A percentile compares a stretch with the other conserved stretches of the same genome.
Evolutionary conservation across 306 rosid species (phyloP).

Genomic region (Benincasa hispida): DNA sequence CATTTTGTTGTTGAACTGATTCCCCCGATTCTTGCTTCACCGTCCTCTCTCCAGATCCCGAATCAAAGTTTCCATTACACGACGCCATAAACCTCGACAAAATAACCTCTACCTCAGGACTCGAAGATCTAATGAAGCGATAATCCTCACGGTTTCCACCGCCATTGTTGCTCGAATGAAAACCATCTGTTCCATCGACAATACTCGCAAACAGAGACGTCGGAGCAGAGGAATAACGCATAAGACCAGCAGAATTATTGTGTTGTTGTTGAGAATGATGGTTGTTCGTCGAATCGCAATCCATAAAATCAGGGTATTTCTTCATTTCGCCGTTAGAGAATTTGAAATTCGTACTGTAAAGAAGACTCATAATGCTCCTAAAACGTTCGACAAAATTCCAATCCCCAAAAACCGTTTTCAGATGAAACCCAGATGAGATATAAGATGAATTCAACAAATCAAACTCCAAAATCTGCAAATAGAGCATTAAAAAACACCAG

Average conservation of each 20-base stretch:
- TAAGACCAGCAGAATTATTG: conserved; percentile 27
- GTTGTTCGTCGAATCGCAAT: conserved; percentile 19
- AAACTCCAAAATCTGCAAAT: conserved; percentile 8
- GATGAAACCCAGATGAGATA: background rate
- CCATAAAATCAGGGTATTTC: conserved; percentile 40
- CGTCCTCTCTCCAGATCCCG: conserved; percentile 20
- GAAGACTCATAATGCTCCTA: conserved; percentile 31
- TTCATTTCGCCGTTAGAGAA: conserved; percentile 31
- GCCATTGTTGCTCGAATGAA: conserved; percentile 13
- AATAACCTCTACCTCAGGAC: conserved; percentile 47
- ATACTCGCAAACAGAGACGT: conserved; percentile 29
- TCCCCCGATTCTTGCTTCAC: conserved; percentile 44
- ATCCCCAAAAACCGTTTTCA: background rate
- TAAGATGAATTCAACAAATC: background rate
- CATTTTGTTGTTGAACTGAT: conserved; percentile 22
- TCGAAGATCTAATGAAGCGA: conserved; percentile 29
- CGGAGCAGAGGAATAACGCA: conserved; percentile 51
- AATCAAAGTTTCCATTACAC: conserved; percentile 26
- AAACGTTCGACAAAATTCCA: background rate
- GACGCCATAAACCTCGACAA: conserved; percentile 32
- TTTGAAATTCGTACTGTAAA: conserved; percentile 28
- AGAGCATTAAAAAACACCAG: background rate
- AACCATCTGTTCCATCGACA: conserved; percentile 15
- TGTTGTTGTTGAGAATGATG: conserved; percentile 26
- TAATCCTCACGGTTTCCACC: conserved; percentile 22